A percentile compares a stretch with the other conserved stretches of the same genome.
These are phyloP conservation scores for Pugionium dolabratum DNA, from an alignment of 345 rosid genomes.

Conservation along the genomic window DNA sequence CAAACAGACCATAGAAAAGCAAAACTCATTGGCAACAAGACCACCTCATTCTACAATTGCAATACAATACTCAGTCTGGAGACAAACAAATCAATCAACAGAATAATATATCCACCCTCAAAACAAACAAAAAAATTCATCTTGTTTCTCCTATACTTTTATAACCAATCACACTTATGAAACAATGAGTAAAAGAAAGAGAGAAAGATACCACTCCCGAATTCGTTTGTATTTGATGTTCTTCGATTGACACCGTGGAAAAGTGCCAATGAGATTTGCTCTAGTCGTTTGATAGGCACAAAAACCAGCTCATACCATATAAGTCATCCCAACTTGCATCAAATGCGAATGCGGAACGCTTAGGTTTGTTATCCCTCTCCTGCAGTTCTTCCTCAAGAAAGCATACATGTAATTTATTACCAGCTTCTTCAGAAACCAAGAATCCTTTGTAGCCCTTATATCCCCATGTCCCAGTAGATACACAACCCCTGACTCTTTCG, in stretches of 20 bases:
- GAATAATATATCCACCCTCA: conserved; percentile 16
- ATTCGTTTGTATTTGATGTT: no score
- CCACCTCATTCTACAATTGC: neutral
- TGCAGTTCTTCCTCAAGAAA: conserved; percentile 87
- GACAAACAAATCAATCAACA: conserved; percentile 24
- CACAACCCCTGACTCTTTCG: conserved; percentile 95
- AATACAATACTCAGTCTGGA: conserved; percentile 22
- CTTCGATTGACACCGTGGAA: no score
- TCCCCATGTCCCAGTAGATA: conserved; percentile 99
- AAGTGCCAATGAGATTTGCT: no score
- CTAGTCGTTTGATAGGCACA: neutral
- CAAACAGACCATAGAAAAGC: neutral
- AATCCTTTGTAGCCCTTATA: conserved; percentile 90
- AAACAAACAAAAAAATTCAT: conserved; percentile 2
- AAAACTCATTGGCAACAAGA: conserved; percentile 28
- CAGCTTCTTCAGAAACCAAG: conserved; percentile 96
- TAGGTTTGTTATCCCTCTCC: conserved; percentile 89
- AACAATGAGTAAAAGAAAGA: conserved; percentile 20
- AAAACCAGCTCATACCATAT: conserved; percentile 70
- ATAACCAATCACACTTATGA: conserved; percentile 19
- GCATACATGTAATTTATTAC: conserved; percentile 92
- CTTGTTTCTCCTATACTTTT: conserved; percentile 31
- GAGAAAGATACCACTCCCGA: no score
- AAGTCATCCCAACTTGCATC: conserved; percentile 99
- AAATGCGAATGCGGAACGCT: conserved; percentile 92